phyloP scores from a whole-genome alignment of 805 yeast genomes.

The Debaryomyces prosopidis region DNA sequence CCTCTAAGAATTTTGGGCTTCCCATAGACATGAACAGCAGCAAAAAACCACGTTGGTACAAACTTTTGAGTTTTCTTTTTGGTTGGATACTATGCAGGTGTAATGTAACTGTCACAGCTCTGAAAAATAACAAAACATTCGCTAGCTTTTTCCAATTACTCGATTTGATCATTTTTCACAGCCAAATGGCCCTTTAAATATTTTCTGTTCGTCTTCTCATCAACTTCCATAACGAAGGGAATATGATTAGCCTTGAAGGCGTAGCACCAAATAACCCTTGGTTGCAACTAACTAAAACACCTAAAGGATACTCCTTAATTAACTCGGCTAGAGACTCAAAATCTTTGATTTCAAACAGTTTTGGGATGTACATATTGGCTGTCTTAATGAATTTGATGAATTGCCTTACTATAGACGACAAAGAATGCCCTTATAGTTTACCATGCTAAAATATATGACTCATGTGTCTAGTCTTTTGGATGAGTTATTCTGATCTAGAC shows the following conservation, averaged over 20 bases:
- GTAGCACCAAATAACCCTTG: no score
- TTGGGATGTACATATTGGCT: no score
- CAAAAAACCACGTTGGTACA: conserved; percentile 74
- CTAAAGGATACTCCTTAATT: no score
- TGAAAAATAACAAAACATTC: conserved; percentile 54
- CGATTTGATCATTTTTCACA: conserved; percentile 50
- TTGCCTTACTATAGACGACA: no score
- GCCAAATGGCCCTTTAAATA: conserved; percentile 57
- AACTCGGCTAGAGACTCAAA: no score
- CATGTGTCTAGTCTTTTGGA: no score
- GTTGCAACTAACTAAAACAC: no score
- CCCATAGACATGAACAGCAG: conserved; percentile 57
- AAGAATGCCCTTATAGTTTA: no score
- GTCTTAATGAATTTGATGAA: no score
- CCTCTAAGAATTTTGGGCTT: conserved; percentile 44
- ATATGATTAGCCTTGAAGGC: conserved; percentile 64
- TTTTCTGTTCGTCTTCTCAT: conserved; percentile 35
- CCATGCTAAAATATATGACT: no score
- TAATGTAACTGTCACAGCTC: conserved; percentile 50
- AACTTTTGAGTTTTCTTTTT: conserved; percentile 57
- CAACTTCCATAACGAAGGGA: conserved; percentile 49
- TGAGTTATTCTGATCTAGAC: no score
- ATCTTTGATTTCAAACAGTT: no score
- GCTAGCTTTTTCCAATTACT: conserved; percentile 35
- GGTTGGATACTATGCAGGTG: conserved; percentile 60